Conservation (phyloP, 2,329 filamentous ascomycete species). For the Paecilomyces dactylethromorphus region DNA sequence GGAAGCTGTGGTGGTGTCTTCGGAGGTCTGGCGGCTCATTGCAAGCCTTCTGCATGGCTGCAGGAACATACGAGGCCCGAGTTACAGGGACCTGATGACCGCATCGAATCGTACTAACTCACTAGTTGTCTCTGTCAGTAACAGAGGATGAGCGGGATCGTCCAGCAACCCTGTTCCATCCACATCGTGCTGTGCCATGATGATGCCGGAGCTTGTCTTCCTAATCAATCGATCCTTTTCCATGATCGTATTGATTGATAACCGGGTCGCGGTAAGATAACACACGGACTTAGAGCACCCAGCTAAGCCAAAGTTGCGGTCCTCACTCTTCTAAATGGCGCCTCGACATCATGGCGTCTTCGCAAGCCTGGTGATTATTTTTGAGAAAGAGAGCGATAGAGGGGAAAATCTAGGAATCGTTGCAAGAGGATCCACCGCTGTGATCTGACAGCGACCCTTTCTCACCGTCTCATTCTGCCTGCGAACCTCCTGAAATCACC, state of each 20-base stretch:
- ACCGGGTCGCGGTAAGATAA: too few relatives aligned
- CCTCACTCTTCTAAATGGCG: too few relatives aligned
- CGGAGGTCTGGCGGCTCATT: background rate
- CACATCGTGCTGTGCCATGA: too few relatives aligned
- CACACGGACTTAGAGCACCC: too few relatives aligned
- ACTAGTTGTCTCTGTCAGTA: background rate
- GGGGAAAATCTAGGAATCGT: background rate
- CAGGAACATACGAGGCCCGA: background rate
- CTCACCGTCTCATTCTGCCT: background rate
- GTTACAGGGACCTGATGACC: background rate
- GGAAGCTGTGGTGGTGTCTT: background rate
- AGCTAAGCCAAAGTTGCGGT: too few relatives aligned
- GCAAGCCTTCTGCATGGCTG: background rate
- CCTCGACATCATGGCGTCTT: too few relatives aligned
- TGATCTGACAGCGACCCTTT: background rate
- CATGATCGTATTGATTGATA: too few relatives aligned
- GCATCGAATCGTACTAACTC: background rate
- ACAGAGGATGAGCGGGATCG: background rate
- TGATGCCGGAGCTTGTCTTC: too few relatives aligned
- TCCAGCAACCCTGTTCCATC: too few relatives aligned
- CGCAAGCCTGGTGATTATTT: too few relatives aligned
- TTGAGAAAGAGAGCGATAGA: background rate
- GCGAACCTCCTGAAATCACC: background rate
- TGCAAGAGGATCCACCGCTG: background rate
- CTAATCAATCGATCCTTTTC: too few relatives aligned